Percentiles rank a stretch among this genome's conserved stretches.
Evolutionary conservation across 108 stramenopile species (phyloP).

Genomic region (Discostella pseudostelligera): DNA sequence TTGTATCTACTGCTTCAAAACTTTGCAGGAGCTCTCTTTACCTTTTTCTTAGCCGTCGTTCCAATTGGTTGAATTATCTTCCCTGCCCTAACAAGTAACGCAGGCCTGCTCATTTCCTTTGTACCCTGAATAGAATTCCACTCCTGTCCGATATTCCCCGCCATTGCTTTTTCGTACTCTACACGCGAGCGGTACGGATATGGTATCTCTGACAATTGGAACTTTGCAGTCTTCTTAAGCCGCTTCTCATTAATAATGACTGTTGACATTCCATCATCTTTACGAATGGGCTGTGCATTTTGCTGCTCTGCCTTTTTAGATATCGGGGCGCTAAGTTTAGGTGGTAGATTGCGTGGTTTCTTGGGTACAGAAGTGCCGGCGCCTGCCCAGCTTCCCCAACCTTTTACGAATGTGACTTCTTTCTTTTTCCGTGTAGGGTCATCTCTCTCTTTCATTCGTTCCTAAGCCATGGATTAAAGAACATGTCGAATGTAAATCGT

Average conservation of each 20-base stretch:
- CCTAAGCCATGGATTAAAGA: constrained; percentile 7
- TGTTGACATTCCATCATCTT: constrained; percentile 78
- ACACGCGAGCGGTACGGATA: constrained; percentile 93
- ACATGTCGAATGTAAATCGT: background rate
- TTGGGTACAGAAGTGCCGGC: constrained; percentile 74
- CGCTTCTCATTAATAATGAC: constrained; percentile 96
- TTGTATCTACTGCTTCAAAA: constrained; percentile 54
- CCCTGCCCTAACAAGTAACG: constrained; percentile 87
- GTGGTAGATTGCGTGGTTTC: constrained; percentile 62
- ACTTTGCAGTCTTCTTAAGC: constrained; percentile 84
- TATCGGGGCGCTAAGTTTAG: constrained; percentile 56
- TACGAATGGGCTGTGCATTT: constrained; percentile 51
- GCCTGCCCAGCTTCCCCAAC: constrained; percentile 93
- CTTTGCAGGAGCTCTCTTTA: constrained; percentile 63
- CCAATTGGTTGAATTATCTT: constrained; percentile 92
- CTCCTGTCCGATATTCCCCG: constrained; percentile 91
- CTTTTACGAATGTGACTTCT: constrained; percentile 55
- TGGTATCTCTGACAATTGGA: constrained; percentile 86
- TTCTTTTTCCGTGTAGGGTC: constrained; percentile 71
- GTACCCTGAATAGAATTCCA: constrained; percentile 91
- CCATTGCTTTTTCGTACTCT: constrained; percentile 94
- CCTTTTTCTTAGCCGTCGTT: constrained; percentile 66
- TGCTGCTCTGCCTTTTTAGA: constrained; percentile 43
- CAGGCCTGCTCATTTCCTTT: constrained; percentile 87
- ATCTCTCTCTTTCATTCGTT: constrained; percentile 66